phyloP scores from a whole-genome alignment of 805 yeast genomes.

The Wickerhamomyces alni region DNA sequence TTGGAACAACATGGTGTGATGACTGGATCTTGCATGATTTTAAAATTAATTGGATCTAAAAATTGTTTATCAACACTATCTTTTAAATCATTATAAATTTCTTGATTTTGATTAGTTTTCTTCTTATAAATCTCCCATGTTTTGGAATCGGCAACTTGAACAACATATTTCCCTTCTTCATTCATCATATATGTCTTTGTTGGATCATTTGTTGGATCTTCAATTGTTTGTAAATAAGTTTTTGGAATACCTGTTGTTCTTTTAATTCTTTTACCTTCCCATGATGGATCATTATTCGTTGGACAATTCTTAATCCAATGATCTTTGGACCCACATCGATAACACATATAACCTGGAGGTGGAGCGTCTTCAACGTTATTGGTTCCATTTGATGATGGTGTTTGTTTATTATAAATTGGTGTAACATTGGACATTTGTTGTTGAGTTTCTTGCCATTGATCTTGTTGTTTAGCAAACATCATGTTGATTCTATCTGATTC shows the following conservation, averaged over 20 bases:
- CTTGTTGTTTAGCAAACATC: constrained; percentile 91
- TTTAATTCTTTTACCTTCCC: constrained; percentile 87
- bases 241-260: constrained; percentile 97
- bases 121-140: constrained; percentile 88
- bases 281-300: constrained; percentile 83
- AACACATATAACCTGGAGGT: constrained; percentile 95
- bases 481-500: constrained; percentile 87
- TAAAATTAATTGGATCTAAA: constrained; percentile 65
- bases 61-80: constrained; percentile 46
- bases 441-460: constrained; percentile 93
- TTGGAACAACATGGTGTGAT: constrained; percentile 75
- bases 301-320: constrained; percentile 98
- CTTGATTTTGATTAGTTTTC: constrained; percentile 29
- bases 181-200: constrained; percentile 70
- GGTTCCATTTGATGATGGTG: constrained; percentile 22
- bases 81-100: constrained; percentile 20
- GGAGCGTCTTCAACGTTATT: constrained; percentile 60
- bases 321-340: constrained; percentile 91
- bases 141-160: constrained; percentile 89
- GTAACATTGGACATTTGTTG: constrained; percentile 83
- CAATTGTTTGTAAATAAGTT: constrained; percentile 80
- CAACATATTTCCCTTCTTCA: constrained; percentile 92
- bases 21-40: constrained; percentile 65
- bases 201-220: constrained; percentile 66
- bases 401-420: constrained; percentile 52